phyloP scores from a whole-genome alignment of 139 green algal species.

The Picochlorum sp. region DNA sequence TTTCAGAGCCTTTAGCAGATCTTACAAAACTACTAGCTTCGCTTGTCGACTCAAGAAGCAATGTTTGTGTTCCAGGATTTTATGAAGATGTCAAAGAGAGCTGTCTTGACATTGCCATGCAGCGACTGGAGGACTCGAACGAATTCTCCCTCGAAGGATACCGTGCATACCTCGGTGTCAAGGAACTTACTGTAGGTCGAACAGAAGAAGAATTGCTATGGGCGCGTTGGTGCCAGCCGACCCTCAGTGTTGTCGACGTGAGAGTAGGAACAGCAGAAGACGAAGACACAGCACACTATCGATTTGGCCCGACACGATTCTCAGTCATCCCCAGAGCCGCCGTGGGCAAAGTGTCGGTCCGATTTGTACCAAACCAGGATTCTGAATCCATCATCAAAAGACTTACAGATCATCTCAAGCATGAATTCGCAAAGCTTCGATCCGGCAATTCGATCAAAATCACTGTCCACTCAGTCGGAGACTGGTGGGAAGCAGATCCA shows the following conservation, averaged over 20 bases:
- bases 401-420: slow-evolving; percentile 61
- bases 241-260: slow-evolving; percentile 82
- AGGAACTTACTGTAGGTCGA: slow-evolving; percentile 37
- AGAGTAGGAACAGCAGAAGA: slow-evolving; percentile 35
- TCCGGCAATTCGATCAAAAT: slow-evolving; percentile 63
- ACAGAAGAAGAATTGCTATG: slow-evolving; percentile 65
- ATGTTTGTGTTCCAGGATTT: slow-evolving; percentile 63
- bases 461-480: slow-evolving; percentile 57
- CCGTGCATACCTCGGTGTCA: slow-evolving; percentile 56
- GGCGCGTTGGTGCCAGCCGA: slow-evolving; percentile 80
- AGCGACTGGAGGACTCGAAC: slow-evolving; percentile 34
- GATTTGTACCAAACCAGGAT: slow-evolving; percentile 65
- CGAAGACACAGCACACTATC: slow-evolving; percentile 32
- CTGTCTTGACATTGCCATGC: slow-evolving; percentile 58
- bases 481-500: slow-evolving; percentile 85
- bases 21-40: slow-evolving; percentile 64
- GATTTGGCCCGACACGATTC: slow-evolving; percentile 89
- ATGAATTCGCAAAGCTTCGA: slow-evolving; percentile 72
- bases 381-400: slow-evolving; percentile 19
- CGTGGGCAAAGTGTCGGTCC: slow-evolving; percentile 64
- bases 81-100: slow-evolving; percentile 62
- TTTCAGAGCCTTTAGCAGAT: slow-evolving; percentile 86
- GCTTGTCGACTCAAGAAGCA: slow-evolving; percentile 48
- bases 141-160: slow-evolving; percentile 64
- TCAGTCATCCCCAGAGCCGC: slow-evolving; percentile 80